Base-by-base conservation (phyloP, 257 asterid genomes). In the Eustoma russellianum region DNA sequence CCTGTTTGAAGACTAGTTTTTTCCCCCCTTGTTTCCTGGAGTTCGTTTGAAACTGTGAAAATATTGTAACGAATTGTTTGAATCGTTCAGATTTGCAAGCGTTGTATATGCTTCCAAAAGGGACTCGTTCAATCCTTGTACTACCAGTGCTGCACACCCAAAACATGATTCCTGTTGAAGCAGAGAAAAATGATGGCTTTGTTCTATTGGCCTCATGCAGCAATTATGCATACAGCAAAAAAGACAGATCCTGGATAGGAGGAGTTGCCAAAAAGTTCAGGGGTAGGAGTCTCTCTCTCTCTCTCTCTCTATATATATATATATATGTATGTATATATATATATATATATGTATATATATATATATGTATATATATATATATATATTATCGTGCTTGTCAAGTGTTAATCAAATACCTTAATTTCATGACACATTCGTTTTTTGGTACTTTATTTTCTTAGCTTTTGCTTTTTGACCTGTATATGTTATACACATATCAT, bases 171-270 rank as follows among this genome's bases (percentile, higher is more conserved):
- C 55, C 75, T 24, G 50, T 53, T 53, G 62, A 54, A 62, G 41
- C 62, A 17, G 73, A 66, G 70, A 68, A 64, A 63, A 64, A 46
- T 56, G 57, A 54, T 53, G 94, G 94, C 30, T 84, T 84, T 63
- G 66, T 91, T 59, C 65, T 91, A 68, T 65, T 91, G 81, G 97
- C 90, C 50, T 87, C 97, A 17, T 71, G 74, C 63, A 67, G 78
- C 35, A 82, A 72, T 56, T 81, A 78, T 56, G 94, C 94, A 51
- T 87, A 77, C 65, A 77, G 66, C 60, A 77, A 67, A 28, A 82
- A 73, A 63, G 95, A 85, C 73, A 75, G 67, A 63, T 79, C 82
- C 35, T 88, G 97, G 97, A 74, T 81, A 56, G 79, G 79, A 72
- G 86, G 83, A 48, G 63, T 81, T 55, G 88, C 95, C 55, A 74